phyloP scores from a whole-genome alignment of 768 basidiomycete genomes.

The Collybia mongolica region DNA sequence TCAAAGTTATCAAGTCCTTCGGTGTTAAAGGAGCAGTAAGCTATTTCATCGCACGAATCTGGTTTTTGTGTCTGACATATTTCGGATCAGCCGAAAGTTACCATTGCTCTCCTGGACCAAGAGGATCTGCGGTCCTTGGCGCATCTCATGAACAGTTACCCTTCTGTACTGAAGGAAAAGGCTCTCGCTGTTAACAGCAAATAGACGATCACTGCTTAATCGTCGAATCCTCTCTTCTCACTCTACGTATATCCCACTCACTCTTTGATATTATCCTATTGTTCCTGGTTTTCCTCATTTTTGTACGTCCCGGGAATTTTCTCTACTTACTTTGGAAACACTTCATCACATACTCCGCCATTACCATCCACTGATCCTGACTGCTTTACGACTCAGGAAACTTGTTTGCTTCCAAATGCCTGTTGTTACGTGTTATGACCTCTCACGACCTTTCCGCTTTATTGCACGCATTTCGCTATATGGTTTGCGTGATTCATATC shows the following conservation, averaged over 20 bases:
- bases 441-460: no score
- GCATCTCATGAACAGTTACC: slow-evolving; percentile 87
- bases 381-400: background rate
- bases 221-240: background rate
- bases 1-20: slow-evolving; percentile 69
- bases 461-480: no score
- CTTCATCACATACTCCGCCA: background rate
- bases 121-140: slow-evolving; percentile 84
- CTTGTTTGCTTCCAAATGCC: background rate
- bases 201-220: slow-evolving; percentile 14
- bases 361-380: background rate
- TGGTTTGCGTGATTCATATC: no score
- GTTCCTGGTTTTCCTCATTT: background rate
- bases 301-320: slow-evolving; percentile 1
- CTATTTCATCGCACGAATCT: background rate
- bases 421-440: no score
- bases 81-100: slow-evolving; percentile 68
- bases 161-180: slow-evolving; percentile 80
- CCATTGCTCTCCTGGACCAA: slow-evolving; percentile 78
- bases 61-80: background rate
- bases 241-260: slow-evolving; percentile 4
- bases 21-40: slow-evolving; percentile 80
- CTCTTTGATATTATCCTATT: background rate
- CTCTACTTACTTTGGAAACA: slow-evolving; percentile 1
- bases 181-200: slow-evolving; percentile 35